Conservation (phyloP, 1,284 basidiomycete species). For the Meripilus lineatus region DNA sequence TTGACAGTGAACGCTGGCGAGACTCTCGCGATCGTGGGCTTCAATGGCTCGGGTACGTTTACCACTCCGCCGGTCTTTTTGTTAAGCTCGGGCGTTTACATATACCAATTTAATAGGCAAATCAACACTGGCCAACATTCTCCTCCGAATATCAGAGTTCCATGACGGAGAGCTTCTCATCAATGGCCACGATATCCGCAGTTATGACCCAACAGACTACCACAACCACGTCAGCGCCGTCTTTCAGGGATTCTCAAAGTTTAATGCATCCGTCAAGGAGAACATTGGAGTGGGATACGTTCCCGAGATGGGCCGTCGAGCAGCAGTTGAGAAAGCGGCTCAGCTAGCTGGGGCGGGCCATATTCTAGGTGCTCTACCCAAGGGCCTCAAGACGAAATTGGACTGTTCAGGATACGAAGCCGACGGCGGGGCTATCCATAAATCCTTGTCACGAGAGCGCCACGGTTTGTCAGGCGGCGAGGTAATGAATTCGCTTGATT, state of each 20-base stretch:
- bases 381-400: constrained; percentile 61
- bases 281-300: constrained; percentile 78
- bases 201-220: constrained; percentile 59
- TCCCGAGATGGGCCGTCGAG: constrained; percentile 44
- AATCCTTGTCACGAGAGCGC: constrained; percentile 18
- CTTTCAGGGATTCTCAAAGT: constrained; percentile 79
- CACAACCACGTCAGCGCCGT: constrained; percentile 72
- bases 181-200: constrained; percentile 63
- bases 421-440: neutral
- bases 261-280: constrained; percentile 65
- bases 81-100: neutral
- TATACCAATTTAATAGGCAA: constrained; percentile 49
- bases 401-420: constrained; percentile 38
- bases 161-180: constrained; percentile 59
- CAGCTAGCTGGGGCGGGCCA: constrained; percentile 60
- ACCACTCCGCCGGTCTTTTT: neutral
- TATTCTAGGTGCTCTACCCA: constrained; percentile 57
- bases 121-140: constrained; percentile 74
- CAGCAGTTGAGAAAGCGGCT: constrained; percentile 56
- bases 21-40: constrained; percentile 78
- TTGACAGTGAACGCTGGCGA: constrained; percentile 70
- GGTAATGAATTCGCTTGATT: constrained; percentile 34
- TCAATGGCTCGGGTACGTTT: constrained; percentile 68
- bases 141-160: constrained; percentile 74
- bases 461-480: constrained; percentile 77